Evolutionary conservation across 2,329 filamentous ascomycete genomes (phyloP).

Genomic region (Diaporthe vaccinii): DNA sequence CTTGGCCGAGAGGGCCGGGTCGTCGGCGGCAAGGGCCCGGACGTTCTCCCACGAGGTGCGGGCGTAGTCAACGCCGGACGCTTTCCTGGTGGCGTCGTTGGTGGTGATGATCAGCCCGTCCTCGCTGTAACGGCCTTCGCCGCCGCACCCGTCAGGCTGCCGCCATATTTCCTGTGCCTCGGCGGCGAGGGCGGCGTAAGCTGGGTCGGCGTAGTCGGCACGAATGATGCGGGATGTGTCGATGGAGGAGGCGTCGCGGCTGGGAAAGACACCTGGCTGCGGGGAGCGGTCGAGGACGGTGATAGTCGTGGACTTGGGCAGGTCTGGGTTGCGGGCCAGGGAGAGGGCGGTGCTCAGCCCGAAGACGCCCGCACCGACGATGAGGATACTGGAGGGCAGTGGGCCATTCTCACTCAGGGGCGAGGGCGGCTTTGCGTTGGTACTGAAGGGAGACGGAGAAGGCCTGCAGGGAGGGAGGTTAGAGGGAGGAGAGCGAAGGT

Average conservation of each 20-base stretch:
- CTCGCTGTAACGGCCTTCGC: constrained; percentile 77
- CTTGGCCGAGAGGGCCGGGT: constrained; percentile 53
- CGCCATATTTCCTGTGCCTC: constrained; percentile 80
- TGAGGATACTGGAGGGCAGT: constrained; percentile 69
- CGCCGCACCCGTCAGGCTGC: constrained; percentile 68
- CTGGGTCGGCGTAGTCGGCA: constrained; percentile 83
- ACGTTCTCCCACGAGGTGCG: constrained; percentile 74
- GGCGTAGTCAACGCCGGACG: constrained; percentile 70
- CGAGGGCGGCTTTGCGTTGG: constrained; percentile 35
- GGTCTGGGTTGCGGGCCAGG: constrained; percentile 72
- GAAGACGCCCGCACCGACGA: constrained; percentile 78
- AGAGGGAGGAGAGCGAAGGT: not conserved
- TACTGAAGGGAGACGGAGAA: constrained; percentile 36
- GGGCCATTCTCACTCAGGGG: constrained; percentile 13
- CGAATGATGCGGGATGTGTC: constrained; percentile 76
- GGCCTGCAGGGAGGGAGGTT: constrained; percentile 21
- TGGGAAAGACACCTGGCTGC: constrained; percentile 64
- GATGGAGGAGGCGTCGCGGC: constrained; percentile 71
- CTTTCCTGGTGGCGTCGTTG: constrained; percentile 54
- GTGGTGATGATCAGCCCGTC: constrained; percentile 76
- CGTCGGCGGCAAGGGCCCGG: constrained; percentile 57
- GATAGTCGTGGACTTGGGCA: constrained; percentile 64
- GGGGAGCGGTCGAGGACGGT: constrained; percentile 70
- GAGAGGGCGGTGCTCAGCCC: constrained; percentile 75
- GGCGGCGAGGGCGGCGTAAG: constrained; percentile 81